phyloP scores from a whole-genome alignment of 2,329 filamentous ascomycete species.

The Kalaharituber pfeilii region DNA sequence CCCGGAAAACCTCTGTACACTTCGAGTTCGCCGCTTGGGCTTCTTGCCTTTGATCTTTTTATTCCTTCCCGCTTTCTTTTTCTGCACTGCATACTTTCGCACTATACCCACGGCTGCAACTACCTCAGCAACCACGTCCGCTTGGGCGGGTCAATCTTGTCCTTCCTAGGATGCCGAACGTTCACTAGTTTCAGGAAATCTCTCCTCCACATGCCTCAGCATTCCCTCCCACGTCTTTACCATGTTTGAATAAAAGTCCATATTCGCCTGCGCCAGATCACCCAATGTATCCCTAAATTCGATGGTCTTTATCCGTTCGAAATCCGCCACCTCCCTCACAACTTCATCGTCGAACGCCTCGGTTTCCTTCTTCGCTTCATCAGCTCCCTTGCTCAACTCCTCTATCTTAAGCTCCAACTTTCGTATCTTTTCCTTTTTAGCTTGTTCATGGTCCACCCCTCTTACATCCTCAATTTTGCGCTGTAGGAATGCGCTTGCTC shows the following conservation, averaged over 20 bases:
- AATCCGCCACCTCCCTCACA: slow-evolving; percentile 78
- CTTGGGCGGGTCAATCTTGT: no score
- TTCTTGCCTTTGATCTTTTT: no score
- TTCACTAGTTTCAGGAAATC: neutral
- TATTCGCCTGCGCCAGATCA: slow-evolving; percentile 64
- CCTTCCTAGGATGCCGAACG: no score
- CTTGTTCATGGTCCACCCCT: slow-evolving; percentile 89
- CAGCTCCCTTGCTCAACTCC: slow-evolving; percentile 74
- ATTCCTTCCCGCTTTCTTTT: no score
- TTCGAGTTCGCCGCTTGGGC: no score
- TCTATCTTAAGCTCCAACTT: slow-evolving; percentile 88
- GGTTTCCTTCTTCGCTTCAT: slow-evolving; percentile 66
- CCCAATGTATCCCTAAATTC: slow-evolving; percentile 84
- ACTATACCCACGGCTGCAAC: no score
- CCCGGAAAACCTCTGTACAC: no score
- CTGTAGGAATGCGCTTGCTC: slow-evolving; percentile 71
- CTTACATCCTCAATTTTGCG: slow-evolving; percentile 93
- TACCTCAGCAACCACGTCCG: no score
- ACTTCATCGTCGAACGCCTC: slow-evolving; percentile 96
- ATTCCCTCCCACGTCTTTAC: slow-evolving; percentile 78
- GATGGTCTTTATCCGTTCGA: slow-evolving; percentile 86
- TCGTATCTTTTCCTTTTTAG: slow-evolving; percentile 66
- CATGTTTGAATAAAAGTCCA: slow-evolving; percentile 67
- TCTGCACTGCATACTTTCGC: no score
- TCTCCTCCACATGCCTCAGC: slow-evolving; percentile 65